A percentile compares a stretch with the other conserved stretches of the same genome.
Conservation (phyloP, 208 protist genomes). For the Lotmaria passim region DNA sequence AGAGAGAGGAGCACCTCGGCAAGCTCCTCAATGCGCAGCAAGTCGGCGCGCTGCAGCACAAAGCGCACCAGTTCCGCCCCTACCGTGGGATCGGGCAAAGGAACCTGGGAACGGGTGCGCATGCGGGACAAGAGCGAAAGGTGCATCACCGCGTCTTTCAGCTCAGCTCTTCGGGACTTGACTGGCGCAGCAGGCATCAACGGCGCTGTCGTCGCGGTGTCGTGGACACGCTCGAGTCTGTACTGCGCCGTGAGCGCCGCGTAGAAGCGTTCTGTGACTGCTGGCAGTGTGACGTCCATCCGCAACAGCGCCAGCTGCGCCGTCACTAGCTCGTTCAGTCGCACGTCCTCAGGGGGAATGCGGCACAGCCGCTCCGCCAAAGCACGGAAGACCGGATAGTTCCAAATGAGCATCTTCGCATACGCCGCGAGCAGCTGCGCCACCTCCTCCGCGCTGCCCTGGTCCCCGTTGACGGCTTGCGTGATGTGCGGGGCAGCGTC, state of each 20-base stretch:
- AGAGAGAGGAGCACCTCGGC: constrained; percentile 77
- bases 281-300: constrained; percentile 65
- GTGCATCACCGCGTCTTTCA: constrained; percentile 39
- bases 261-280: constrained; percentile 34
- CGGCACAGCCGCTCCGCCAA: constrained; percentile 49
- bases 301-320: constrained; percentile 66
- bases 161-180: background rate
- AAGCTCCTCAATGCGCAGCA: constrained; percentile 44
- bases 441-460: constrained; percentile 34
- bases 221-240: background rate
- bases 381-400: constrained; percentile 65
- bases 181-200: background rate
- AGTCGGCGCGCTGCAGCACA: constrained; percentile 9
- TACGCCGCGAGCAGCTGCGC: constrained; percentile 66
- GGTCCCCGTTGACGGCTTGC: constrained; percentile 24
- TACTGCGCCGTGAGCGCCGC: constrained; percentile 8
- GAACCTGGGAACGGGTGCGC: background rate
- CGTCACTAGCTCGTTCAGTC: constrained; percentile 53
- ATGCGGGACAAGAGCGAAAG: constrained; percentile 46
- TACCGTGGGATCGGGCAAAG: background rate
- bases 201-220: background rate
- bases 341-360: constrained; percentile 28
- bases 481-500: constrained; percentile 57
- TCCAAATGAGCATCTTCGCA: constrained; percentile 80
- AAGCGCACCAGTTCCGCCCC: constrained; percentile 5